Conservation (phyloP, 176 grass and related monocot genomes). For the Areca catechu region DNA sequence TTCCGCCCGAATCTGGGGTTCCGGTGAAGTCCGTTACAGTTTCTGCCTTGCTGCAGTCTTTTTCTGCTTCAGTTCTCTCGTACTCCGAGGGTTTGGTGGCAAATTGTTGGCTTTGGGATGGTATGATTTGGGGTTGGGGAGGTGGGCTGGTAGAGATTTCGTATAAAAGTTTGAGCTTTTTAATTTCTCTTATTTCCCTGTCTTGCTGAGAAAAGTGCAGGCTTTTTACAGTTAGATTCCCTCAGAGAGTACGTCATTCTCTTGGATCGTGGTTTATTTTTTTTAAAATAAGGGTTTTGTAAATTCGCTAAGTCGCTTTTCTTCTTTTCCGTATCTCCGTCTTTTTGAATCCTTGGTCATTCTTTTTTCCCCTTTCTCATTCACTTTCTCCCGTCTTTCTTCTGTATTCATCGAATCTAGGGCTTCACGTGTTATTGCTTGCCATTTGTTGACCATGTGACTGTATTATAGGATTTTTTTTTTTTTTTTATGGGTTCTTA, state of each 20-base stretch:
- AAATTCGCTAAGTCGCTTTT: constrained; percentile 14
- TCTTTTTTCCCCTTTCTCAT: constrained; percentile 9
- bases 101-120: no score
- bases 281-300: constrained; percentile 14
- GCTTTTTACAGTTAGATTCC: constrained; percentile 5
- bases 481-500: no score
- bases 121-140: no score
- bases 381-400: background rate
- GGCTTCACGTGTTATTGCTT: constrained; percentile 1
- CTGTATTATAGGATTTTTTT: no score
- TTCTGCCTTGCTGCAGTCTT: no score
- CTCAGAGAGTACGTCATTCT: constrained; percentile 8
- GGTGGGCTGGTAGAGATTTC: background rate
- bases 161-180: constrained; percentile 8
- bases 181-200: no score
- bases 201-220: constrained; percentile 20
- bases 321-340: background rate
- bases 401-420: no score
- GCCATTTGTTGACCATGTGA: background rate
- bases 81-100: no score
- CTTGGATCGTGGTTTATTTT: constrained; percentile 15
- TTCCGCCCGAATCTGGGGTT: no score
- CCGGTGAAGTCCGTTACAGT: no score
- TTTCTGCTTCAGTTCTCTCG: no score
- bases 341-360: constrained; percentile 2